phyloP scores from a whole-genome alignment of 768 basidiomycete species.

The Mrakia blollopis region DNA sequence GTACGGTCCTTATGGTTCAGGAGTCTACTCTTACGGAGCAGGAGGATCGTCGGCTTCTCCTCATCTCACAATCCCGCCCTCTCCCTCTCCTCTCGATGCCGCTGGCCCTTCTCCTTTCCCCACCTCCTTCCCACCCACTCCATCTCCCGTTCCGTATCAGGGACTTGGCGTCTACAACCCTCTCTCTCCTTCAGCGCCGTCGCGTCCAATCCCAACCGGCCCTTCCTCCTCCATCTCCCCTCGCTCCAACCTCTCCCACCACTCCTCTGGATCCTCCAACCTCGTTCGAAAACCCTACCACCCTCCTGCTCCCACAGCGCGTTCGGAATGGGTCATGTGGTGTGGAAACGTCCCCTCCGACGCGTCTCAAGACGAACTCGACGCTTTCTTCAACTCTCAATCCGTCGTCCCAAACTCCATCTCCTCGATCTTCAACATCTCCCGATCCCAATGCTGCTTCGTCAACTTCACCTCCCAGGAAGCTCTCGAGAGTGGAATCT shows the following conservation, averaged over 20 bases:
- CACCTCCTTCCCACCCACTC: background rate
- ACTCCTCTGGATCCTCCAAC: slow-evolving; percentile 9
- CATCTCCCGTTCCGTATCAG: no score
- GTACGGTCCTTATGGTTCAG: background rate
- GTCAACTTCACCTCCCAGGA: slow-evolving; percentile 71
- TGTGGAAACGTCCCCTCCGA: slow-evolving; percentile 46
- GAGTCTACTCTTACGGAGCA: background rate
- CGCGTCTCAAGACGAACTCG: slow-evolving; percentile 75
- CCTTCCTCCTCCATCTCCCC: background rate
- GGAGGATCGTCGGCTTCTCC: background rate
- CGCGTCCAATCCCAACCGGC: background rate
- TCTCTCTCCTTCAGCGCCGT: background rate
- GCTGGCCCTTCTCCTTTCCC: background rate
- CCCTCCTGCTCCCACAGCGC: slow-evolving; percentile 14
- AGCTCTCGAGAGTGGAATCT: slow-evolving; percentile 62
- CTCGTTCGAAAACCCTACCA: slow-evolving; percentile 27
- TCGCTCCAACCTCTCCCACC: background rate
- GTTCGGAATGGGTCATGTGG: slow-evolving; percentile 27
- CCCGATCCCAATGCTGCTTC: slow-evolving; percentile 92
- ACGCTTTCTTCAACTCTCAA: slow-evolving; percentile 66
- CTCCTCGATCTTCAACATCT: slow-evolving; percentile 81
- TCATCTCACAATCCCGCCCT: background rate
- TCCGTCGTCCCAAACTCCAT: slow-evolving; percentile 42
- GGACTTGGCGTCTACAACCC: background rate
- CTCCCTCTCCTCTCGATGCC: background rate